Evolutionary conservation across 2,329 filamentous ascomycete species (phyloP), one percentile per base, ranked within the genome.

Genomic region (Metarhizium album): DNA sequence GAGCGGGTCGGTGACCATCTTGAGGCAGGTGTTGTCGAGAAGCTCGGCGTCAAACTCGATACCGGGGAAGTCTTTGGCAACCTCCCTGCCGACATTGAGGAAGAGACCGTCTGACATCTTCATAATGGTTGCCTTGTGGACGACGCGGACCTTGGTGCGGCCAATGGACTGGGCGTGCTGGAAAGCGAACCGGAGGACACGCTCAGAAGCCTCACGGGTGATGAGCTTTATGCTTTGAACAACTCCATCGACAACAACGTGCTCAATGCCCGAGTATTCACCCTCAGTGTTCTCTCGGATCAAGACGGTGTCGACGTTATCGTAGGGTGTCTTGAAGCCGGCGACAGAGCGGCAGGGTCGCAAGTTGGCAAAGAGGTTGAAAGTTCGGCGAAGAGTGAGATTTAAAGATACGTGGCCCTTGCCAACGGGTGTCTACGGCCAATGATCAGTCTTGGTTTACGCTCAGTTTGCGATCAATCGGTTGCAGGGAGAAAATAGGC

Each of bases 61-160:
- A 62, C 84, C 78, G 57, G 93, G 93, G 82, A 87, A 98, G 68
- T 97, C 90, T 82, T 95, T 95, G 70, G 89, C 79, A 60, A 98
- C 82, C 55, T 93, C 81, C 60, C 83, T 77, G 61, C 86, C 93
- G 56, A 86, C 89, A 71, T 80, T 87, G 61, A 98, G 81, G 84
- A 98, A 98, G 55, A 98, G 87, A 75, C 93, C 93, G 71, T 98
- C 93, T 68, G 86, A 91, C 88, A 96, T 95, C 84, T 98, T 98
- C 93, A 98, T 98, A 77, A 98, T 98, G 67, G 93, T 97, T 70
- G 93, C 93, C 83, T 98, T 98, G 86, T 98, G 93, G 57, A 97
- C 90, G 54, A 90, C 91, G 66, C 90, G 89, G 65, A 97, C 91
- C 86, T 96, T 96, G 69, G 83, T 90, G 78, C 88, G 87, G 74